Conservation (phyloP, 352 stramenopile species). For the Globisporangium emineosum region DNA sequence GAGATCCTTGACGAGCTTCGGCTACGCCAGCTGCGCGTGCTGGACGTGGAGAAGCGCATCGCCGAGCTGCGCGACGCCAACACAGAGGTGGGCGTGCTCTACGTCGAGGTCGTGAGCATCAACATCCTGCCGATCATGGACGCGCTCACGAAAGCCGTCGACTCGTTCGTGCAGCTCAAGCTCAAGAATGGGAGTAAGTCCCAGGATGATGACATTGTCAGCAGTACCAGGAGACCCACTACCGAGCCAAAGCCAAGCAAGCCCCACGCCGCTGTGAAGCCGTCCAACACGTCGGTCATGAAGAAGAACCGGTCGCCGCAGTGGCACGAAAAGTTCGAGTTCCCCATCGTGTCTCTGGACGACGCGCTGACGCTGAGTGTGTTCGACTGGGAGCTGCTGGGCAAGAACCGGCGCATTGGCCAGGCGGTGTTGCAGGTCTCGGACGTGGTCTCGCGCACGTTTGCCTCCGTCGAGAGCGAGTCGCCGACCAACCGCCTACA, state of each 20-base stretch:
- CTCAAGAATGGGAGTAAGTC: slow-evolving; percentile 21
- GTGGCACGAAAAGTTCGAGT: slow-evolving; percentile 63
- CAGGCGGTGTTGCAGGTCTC: slow-evolving; percentile 33
- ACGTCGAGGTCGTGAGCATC: slow-evolving; percentile 56
- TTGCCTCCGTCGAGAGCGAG: slow-evolving; percentile 11
- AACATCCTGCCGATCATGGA: slow-evolving; percentile 69
- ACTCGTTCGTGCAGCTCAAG: slow-evolving; percentile 54
- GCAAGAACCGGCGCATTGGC: slow-evolving; percentile 52
- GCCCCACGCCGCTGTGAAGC: slow-evolving; percentile 1
- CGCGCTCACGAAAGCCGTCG: slow-evolving; percentile 44
- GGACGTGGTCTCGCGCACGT: slow-evolving; percentile 45
- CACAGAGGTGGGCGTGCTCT: slow-evolving; percentile 34
- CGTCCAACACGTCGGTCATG: slow-evolving; percentile 51
- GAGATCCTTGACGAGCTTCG: slow-evolving; percentile 64
- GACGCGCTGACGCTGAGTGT: slow-evolving; percentile 47
- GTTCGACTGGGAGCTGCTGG: slow-evolving; percentile 50
- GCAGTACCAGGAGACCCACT: neutral
- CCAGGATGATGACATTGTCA: slow-evolving; percentile 5
- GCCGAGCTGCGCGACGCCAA: slow-evolving; percentile 24
- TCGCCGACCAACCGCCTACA: slow-evolving; percentile 2
- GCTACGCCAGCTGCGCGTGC: slow-evolving; percentile 29
- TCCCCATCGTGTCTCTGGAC: slow-evolving; percentile 44
- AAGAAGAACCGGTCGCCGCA: slow-evolving; percentile 60
- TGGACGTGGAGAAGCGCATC: slow-evolving; percentile 45
- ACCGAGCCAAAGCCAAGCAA: neutral